phyloP scores from a whole-genome alignment of 371 early-diverging fungal species.

The Saksenaea oblongispora region DNA sequence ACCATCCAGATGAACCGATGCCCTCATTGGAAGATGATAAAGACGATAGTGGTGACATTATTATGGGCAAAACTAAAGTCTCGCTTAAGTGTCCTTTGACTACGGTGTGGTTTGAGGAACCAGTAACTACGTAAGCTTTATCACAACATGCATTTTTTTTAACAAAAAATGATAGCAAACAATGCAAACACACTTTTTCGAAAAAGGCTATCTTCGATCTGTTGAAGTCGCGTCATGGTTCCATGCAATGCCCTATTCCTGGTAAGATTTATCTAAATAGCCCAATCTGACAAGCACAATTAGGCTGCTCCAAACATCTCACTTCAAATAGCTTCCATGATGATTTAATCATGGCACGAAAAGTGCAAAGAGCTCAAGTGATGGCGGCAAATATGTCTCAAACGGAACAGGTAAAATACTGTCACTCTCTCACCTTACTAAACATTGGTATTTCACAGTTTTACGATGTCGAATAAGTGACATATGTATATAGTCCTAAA shows the following conservation, averaged over 20 bases:
- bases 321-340: background rate
- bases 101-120: slow-evolving; percentile 32
- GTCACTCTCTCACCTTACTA: background rate
- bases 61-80: slow-evolving; percentile 30
- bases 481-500: background rate
- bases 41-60: slow-evolving; percentile 36
- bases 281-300: background rate
- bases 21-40: slow-evolving; percentile 15
- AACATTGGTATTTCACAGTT: slow-evolving; percentile 7
- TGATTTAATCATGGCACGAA: slow-evolving; percentile 24
- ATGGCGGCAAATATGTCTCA: slow-evolving; percentile 1
- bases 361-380: slow-evolving; percentile 25
- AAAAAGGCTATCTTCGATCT: slow-evolving; percentile 23
- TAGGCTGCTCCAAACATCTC: slow-evolving; percentile 10
- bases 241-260: slow-evolving; percentile 32
- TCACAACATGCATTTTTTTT: background rate
- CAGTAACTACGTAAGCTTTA: slow-evolving; percentile 26
- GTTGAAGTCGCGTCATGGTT: slow-evolving; percentile 2
- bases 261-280: slow-evolving; percentile 17
- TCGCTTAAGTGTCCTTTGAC: slow-evolving; percentile 47
- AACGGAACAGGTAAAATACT: background rate
- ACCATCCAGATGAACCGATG: slow-evolving; percentile 40
- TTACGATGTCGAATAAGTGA: slow-evolving; percentile 29
- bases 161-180: slow-evolving; percentile 14
- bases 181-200: slow-evolving; percentile 42